Percentiles rank a stretch among this genome's conserved stretches.
phyloP scores from a whole-genome alignment of 805 yeast species.

The Candida maris region DNA sequence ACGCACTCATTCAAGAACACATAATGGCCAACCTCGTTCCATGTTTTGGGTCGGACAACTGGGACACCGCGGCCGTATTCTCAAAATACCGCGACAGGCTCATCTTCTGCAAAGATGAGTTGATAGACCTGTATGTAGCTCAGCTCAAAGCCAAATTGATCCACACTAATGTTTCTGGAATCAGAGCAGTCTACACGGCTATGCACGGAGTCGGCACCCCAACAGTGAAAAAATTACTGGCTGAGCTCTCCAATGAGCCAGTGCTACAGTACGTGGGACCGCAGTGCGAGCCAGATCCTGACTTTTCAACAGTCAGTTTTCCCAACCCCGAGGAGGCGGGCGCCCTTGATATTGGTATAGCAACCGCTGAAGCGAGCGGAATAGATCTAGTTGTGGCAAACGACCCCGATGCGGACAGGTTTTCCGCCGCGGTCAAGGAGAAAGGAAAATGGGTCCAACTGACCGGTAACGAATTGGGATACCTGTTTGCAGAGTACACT shows the following conservation, averaged over 20 bases:
- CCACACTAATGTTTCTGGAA: conserved; percentile 25
- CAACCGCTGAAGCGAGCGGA: conserved; percentile 48
- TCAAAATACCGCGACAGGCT: conserved; percentile 26
- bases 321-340: conserved; percentile 98
- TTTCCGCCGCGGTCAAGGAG: conserved; percentile 69
- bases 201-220: conserved; percentile 92
- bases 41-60: conserved; percentile 41
- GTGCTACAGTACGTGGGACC: conserved; percentile 45
- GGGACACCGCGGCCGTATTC: conserved; percentile 32
- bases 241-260: conserved; percentile 33
- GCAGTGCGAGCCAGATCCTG: conserved; percentile 79
- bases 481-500: conserved; percentile 68
- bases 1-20: conserved; percentile 59
- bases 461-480: conserved; percentile 90
- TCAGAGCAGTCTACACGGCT: conserved; percentile 79
- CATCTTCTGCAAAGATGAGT: conserved; percentile 38
- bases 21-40: conserved; percentile 64
- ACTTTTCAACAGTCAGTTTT: conserved; percentile 77
- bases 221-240: conserved; percentile 44
- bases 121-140: conserved; percentile 40
- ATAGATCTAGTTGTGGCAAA: conserved; percentile 70
- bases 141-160: conserved; percentile 34
- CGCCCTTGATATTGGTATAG: conserved; percentile 72
- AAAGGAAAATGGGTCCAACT: conserved; percentile 65
- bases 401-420: conserved; percentile 97